Evolutionary conservation across 768 basidiomycete species (phyloP).

Genomic region (Mycena haematopus): DNA sequence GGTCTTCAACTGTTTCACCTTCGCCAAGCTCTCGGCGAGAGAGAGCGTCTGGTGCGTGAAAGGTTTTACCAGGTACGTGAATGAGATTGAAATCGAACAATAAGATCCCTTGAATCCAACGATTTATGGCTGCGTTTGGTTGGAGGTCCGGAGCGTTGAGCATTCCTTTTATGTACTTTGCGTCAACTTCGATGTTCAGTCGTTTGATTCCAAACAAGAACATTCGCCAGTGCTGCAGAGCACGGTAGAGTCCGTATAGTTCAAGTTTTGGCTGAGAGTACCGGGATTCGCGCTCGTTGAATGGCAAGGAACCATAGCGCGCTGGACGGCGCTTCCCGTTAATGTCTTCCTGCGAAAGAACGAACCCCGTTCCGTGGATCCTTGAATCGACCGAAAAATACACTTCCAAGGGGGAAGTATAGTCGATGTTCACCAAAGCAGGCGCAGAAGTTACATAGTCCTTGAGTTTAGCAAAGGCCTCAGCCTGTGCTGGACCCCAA

Average conservation of each 20-base stretch:
- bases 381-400: too few species aligned
- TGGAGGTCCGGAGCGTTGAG: slow-evolving; percentile 45
- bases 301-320: too few species aligned
- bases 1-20: slow-evolving; percentile 29
- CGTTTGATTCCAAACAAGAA: slow-evolving; percentile 35
- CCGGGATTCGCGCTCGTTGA: slow-evolving; percentile 37
- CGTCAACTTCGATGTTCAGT: slow-evolving; percentile 45
- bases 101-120: slow-evolving; percentile 48
- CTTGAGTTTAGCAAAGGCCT: too few species aligned
- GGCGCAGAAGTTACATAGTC: too few species aligned
- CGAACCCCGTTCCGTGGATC: too few species aligned
- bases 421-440: too few species aligned
- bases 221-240: slow-evolving; percentile 16
- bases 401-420: too few species aligned
- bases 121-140: slow-evolving; percentile 45
- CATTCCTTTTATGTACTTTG: slow-evolving; percentile 49
- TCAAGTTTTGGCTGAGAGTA: slow-evolving; percentile 50
- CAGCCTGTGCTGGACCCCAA: too few species aligned
- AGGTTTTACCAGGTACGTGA: slow-evolving; percentile 44
- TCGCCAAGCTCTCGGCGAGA: slow-evolving; percentile 36
- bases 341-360: too few species aligned
- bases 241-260: slow-evolving; percentile 43
- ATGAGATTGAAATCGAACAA: slow-evolving; percentile 44
- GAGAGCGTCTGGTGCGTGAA: slow-evolving; percentile 45
- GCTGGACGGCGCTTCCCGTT: too few species aligned